phyloP scores from a whole-genome alignment of 2,329 filamentous ascomycete species.

The Colletotrichum destructivum region DNA sequence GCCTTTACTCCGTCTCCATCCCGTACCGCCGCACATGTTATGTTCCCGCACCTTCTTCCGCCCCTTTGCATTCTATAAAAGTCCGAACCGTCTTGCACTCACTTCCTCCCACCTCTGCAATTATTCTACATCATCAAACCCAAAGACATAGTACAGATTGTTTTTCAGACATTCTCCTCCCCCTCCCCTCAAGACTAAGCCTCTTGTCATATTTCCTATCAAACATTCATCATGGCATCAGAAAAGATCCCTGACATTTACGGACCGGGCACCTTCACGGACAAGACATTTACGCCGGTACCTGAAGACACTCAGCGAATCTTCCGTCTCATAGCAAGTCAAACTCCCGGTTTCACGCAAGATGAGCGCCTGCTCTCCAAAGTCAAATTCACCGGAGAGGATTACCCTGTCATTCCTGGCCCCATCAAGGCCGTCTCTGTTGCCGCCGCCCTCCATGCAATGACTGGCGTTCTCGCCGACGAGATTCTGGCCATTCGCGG shows the following conservation, averaged over 20 bases:
- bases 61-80: neutral
- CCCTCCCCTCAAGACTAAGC: neutral
- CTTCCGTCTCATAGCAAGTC: constrained; percentile 49
- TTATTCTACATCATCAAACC: too few species aligned
- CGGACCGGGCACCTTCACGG: constrained; percentile 51
- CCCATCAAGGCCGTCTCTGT: constrained; percentile 53
- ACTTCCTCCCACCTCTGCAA: neutral
- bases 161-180: too few species aligned
- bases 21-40: neutral
- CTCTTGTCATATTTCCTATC: neutral
- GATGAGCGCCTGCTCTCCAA: constrained; percentile 48
- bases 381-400: constrained; percentile 51
- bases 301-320: constrained; percentile 51
- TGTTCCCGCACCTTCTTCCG: neutral
- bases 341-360: constrained; percentile 53
- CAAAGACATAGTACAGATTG: neutral
- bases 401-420: constrained; percentile 52
- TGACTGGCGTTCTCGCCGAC: constrained; percentile 54
- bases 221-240: constrained; percentile 7
- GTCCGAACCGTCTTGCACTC: neutral
- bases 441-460: constrained; percentile 52
- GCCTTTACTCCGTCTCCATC: constrained; percentile 11
- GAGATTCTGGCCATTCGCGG: constrained; percentile 54
- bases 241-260: constrained; percentile 46
- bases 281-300: constrained; percentile 47